These are phyloP conservation scores for Rosa multiflora DNA, from an alignment of 306 rosid species.

Conservation along the genomic window DNA sequence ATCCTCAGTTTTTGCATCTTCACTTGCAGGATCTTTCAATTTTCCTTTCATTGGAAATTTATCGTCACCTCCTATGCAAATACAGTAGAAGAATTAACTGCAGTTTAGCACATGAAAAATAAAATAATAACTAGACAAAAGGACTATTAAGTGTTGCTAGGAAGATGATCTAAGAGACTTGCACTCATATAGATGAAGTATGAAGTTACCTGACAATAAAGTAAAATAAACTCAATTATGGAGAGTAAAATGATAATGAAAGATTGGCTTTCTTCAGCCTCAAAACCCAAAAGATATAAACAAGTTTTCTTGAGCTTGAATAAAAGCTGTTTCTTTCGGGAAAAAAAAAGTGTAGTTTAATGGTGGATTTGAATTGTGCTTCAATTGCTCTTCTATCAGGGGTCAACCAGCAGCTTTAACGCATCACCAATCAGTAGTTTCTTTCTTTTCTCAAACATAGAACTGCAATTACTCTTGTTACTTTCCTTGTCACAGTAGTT, in stretches of 20 bases:
- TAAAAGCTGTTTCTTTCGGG: too few species aligned
- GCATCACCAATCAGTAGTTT: too few species aligned
- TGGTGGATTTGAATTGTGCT: too few species aligned
- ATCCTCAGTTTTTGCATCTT: constrained; percentile 51
- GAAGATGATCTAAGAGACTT: background rate
- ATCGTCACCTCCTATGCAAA: constrained; percentile 39
- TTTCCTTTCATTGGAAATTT: constrained; percentile 35
- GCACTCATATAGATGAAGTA: background rate
- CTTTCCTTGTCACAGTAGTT: too few species aligned
- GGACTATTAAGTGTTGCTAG: background rate
- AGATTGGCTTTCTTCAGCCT: background rate
- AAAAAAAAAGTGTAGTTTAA: too few species aligned
- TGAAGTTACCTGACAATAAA: background rate
- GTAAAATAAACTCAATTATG: background rate
- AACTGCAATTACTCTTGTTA: too few species aligned
- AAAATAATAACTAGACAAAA: background rate
- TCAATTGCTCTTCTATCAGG: too few species aligned
- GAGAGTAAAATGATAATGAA: background rate
- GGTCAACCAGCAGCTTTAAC: too few species aligned
- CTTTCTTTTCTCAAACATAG: too few species aligned
- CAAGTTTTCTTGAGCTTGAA: background rate
- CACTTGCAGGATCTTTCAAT: constrained; percentile 27
- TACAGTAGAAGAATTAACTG: constrained; percentile 7
- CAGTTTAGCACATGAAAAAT: background rate
- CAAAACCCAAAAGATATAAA: constrained; percentile 1